Evolutionary conservation across 2,329 filamentous ascomycete species (phyloP).

Genomic region (Neofusicoccum laricinum): DNA sequence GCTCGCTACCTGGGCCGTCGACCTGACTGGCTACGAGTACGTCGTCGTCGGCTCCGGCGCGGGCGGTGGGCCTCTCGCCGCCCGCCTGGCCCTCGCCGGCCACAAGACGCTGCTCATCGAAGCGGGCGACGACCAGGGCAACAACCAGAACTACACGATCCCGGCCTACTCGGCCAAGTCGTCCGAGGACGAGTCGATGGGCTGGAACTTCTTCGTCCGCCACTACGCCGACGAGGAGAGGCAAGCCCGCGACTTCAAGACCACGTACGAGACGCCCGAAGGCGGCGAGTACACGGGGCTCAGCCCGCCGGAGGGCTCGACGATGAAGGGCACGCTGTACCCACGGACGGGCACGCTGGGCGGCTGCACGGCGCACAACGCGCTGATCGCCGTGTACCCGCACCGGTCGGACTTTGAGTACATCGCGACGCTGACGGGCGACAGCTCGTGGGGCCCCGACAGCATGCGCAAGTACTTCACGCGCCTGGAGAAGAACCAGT

Average conservation of each 20-base stretch:
- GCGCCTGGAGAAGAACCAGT: slow-evolving; percentile 54
- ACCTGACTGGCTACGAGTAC: slow-evolving; percentile 52
- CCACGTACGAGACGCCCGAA: slow-evolving; percentile 53
- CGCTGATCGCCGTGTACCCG: slow-evolving; percentile 59
- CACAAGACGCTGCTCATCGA: slow-evolving; percentile 60
- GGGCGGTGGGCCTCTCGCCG: slow-evolving; percentile 58
- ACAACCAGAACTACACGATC: slow-evolving; percentile 49
- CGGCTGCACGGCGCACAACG: slow-evolving; percentile 61
- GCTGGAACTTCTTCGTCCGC: slow-evolving; percentile 63
- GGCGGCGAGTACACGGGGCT: slow-evolving; percentile 54
- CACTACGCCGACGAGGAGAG: slow-evolving; percentile 57
- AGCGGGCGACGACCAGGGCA: slow-evolving; percentile 57
- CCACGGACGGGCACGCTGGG: slow-evolving; percentile 57
- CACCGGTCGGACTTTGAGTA: slow-evolving; percentile 59
- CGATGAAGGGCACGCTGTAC: slow-evolving; percentile 54
- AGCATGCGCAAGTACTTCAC: slow-evolving; percentile 59
- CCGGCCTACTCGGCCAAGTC: slow-evolving; percentile 53
- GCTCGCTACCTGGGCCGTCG: background rate
- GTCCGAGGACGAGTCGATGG: slow-evolving; percentile 56
- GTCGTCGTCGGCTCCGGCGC: slow-evolving; percentile 61
- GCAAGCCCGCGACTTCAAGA: slow-evolving; percentile 58
- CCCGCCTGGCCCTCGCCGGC: slow-evolving; percentile 57
- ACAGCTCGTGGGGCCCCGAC: slow-evolving; percentile 54
- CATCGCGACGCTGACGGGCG: slow-evolving; percentile 58
- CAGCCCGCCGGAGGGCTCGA: slow-evolving; percentile 52